A percentile compares a stretch with the other conserved stretches of the same genome.
Evolutionary conservation across 768 basidiomycete species (phyloP).

Genomic region (Solioccasus polychromus): DNA sequence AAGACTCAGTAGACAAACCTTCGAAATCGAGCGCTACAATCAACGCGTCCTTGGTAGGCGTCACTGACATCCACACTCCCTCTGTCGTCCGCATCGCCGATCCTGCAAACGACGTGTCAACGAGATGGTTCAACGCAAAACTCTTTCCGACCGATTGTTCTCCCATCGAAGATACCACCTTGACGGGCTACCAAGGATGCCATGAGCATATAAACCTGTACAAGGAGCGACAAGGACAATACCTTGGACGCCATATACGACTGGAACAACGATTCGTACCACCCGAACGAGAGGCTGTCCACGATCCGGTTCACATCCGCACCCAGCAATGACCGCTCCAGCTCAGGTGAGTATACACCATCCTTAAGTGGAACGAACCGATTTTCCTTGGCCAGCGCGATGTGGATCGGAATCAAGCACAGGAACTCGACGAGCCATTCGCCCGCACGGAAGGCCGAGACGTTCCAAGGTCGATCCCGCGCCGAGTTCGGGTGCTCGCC

Average conservation of each 20-base stretch:
- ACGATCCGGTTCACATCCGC: slow-evolving; percentile 57
- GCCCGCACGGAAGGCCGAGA: slow-evolving; percentile 44
- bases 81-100: no score
- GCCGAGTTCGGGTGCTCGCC: neutral
- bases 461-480: slow-evolving; percentile 18
- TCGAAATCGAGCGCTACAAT: no score
- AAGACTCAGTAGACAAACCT: slow-evolving; percentile 35
- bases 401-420: slow-evolving; percentile 63
- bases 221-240: no score
- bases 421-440: slow-evolving; percentile 63
- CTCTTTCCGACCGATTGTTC: no score
- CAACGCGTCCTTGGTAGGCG: no score
- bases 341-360: slow-evolving; percentile 47
- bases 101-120: no score
- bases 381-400: slow-evolving; percentile 58
- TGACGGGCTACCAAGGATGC: no score
- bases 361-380: slow-evolving; percentile 63
- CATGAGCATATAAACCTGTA: no score
- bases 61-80: no score
- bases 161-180: no score
- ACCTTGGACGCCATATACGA: slow-evolving; percentile 61
- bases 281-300: no score
- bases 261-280: slow-evolving; percentile 56
- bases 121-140: no score
- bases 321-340: slow-evolving; percentile 53